phyloP scores from a whole-genome alignment of 129 eudicot species.

The Flaveria sonorensis region DNA sequence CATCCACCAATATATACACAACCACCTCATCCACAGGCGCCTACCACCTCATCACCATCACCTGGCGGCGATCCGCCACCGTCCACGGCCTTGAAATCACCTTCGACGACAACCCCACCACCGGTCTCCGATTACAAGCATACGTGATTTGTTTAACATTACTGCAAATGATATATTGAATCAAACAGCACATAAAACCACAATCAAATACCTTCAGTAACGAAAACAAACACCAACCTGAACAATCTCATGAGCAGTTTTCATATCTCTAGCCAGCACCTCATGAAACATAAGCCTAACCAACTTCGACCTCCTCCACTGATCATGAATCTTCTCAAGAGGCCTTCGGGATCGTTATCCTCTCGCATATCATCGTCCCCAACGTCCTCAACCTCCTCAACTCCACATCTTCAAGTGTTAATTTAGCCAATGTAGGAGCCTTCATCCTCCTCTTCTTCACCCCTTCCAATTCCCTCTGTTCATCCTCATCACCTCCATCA shows the following conservation, averaged over 20 bases:
- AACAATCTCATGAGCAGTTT: constrained; percentile 90
- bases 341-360: constrained; percentile 83
- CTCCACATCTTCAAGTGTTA: constrained; percentile 81
- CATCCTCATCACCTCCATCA: constrained; percentile 34
- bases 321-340: too few species aligned
- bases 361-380: constrained; percentile 73
- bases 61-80: too few species aligned
- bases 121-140: not conserved
- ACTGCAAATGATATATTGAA: not conserved
- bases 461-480: constrained; percentile 36
- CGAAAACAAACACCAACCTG: constrained; percentile 60
- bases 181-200: not conserved
- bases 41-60: too few species aligned
- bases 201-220: not conserved
- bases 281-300: constrained; percentile 93
- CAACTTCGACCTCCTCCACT: constrained; percentile 82
- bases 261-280: constrained; percentile 84
- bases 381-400: constrained; percentile 81
- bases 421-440: constrained; percentile 83
- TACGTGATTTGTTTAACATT: not conserved
- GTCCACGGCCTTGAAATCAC: too few species aligned
- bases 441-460: constrained; percentile 48
- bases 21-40: too few species aligned
- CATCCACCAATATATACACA: too few species aligned
- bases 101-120: too few species aligned